Percentiles rank a stretch among this genome's conserved stretches.
Evolutionary conservation across 805 yeast genomes (phyloP).

Genomic region (Candida khao-thaluensis): DNA sequence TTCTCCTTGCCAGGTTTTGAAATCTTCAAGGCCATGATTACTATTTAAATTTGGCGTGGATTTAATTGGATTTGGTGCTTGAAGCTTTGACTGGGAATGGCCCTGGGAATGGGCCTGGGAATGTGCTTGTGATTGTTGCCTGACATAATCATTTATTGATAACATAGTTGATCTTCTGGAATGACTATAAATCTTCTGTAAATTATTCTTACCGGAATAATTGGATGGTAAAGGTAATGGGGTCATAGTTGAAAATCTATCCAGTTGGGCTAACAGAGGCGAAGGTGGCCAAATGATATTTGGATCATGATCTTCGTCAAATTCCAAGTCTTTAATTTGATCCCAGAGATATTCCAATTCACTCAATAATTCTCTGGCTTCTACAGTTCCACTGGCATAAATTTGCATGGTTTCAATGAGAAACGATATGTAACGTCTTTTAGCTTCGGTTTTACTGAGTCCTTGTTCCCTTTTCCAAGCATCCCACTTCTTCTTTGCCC

Average conservation of each 20-base stretch:
- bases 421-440: constrained; percentile 63
- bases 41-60: not conserved
- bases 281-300: constrained; percentile 29
- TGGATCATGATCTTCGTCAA: constrained; percentile 27
- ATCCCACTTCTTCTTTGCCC: constrained; percentile 74
- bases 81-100: constrained; percentile 10
- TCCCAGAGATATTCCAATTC: constrained; percentile 77
- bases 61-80: not conserved
- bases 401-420: constrained; percentile 70
- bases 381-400: constrained; percentile 66
- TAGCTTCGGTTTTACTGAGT: constrained; percentile 65
- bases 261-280: constrained; percentile 34
- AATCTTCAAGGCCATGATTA: constrained; percentile 30
- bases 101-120: constrained; percentile 5
- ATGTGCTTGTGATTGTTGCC: constrained; percentile 28
- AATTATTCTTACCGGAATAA: constrained; percentile 29
- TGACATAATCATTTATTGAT: constrained; percentile 35
- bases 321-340: constrained; percentile 54
- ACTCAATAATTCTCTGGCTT: constrained; percentile 59
- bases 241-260: constrained; percentile 36
- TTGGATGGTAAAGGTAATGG: constrained; percentile 32
- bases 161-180: constrained; percentile 39
- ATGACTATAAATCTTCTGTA: constrained; percentile 45
- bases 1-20: constrained; percentile 54
- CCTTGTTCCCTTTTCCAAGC: constrained; percentile 83